phyloP scores from a whole-genome alignment of 768 basidiomycete species.

The Strobilomyces echinocephalus region DNA sequence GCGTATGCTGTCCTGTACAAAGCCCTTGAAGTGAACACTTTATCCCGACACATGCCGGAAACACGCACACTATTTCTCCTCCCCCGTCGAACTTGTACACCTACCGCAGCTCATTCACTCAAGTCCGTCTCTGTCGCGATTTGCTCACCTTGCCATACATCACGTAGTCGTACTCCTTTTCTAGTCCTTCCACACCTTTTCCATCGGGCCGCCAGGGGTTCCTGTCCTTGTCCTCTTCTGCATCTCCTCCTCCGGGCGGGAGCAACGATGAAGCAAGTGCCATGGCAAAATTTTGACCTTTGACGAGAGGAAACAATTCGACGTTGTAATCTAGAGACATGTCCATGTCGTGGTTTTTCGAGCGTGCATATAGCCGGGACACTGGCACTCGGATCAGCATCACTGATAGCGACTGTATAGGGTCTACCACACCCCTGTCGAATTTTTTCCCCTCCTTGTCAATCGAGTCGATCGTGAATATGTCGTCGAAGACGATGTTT shows the following conservation, averaged over 20 bases:
- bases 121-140: not conserved
- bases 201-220: slow-evolving; percentile 84
- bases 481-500: slow-evolving; percentile 88
- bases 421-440: slow-evolving; percentile 70
- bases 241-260: slow-evolving; percentile 48
- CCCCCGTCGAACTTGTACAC: slow-evolving; percentile 96
- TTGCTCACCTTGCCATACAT: slow-evolving; percentile 90
- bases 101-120: slow-evolving; percentile 36
- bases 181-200: slow-evolving; percentile 74
- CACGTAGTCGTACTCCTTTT: slow-evolving; percentile 97
- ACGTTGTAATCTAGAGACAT: slow-evolving; percentile 91
- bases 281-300: slow-evolving; percentile 72
- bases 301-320: slow-evolving; percentile 76
- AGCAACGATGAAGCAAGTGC: slow-evolving; percentile 80
- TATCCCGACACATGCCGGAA: not conserved
- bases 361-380: slow-evolving; percentile 84
- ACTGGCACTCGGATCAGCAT: slow-evolving; percentile 45
- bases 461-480: slow-evolving; percentile 80
- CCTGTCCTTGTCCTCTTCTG: slow-evolving; percentile 68
- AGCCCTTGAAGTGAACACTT: not conserved
- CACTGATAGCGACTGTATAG: slow-evolving; percentile 26
- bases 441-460: slow-evolving; percentile 96
- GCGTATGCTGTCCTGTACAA: slow-evolving; percentile 81
- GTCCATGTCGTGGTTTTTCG: slow-evolving; percentile 89
- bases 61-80: slow-evolving; percentile 71